Percentiles rank a stretch among this genome's conserved stretches.
Conservation (phyloP, 257 asterid genomes). For the Voacanga thouarsii region DNA sequence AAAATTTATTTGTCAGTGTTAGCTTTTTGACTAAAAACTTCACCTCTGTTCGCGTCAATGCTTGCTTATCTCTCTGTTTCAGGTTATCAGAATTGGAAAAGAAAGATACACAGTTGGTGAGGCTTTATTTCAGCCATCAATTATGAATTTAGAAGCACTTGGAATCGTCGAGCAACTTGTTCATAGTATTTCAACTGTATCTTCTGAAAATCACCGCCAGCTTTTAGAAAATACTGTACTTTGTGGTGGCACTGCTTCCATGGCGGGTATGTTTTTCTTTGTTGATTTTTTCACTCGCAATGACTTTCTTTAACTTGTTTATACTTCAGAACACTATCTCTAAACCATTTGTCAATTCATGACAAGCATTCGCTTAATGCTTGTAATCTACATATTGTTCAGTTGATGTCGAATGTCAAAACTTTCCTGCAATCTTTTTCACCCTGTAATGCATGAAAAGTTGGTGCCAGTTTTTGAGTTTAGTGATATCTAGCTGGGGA, state of each 20-base stretch:
- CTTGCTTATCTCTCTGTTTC: constrained; percentile 9
- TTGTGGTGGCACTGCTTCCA: constrained; percentile 92
- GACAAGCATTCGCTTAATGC: too few relatives aligned
- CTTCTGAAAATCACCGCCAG: constrained; percentile 95
- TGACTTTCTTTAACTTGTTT: background rate
- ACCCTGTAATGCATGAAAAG: background rate
- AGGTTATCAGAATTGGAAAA: constrained; percentile 86
- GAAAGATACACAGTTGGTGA: constrained; percentile 86
- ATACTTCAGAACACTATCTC: background rate
- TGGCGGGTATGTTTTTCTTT: constrained; percentile 50
- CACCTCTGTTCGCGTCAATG: background rate
- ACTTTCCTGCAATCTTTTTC: background rate
- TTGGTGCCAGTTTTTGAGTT: too few relatives aligned
- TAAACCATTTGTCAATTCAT: background rate
- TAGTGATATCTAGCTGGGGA: background rate
- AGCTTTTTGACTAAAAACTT: background rate
- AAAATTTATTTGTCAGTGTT: background rate
- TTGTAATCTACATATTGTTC: too few relatives aligned
- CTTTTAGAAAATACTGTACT: constrained; percentile 90
- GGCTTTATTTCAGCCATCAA: constrained; percentile 84
- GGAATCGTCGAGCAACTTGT: constrained; percentile 98
- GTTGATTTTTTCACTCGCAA: background rate
- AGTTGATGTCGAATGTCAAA: too few relatives aligned
- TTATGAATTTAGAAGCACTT: constrained; percentile 76
- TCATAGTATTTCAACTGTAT: constrained; percentile 76